A percentile compares a stretch with the other conserved stretches of the same genome.
Conservation (phyloP, 306 rosid genomes). For the Dalbergia cultrata region DNA sequence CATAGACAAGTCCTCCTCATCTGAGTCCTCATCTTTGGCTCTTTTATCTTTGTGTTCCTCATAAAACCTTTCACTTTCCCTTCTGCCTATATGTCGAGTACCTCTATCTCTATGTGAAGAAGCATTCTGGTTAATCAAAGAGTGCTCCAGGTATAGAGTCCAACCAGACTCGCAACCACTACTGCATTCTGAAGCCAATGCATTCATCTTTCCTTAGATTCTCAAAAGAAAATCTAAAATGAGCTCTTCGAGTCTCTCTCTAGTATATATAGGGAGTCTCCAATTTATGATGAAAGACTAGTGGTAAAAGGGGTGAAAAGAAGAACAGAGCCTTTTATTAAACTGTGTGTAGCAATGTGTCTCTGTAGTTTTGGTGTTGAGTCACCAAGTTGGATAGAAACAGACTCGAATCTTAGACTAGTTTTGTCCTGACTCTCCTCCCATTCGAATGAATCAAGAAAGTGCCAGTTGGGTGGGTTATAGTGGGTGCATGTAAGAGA, state of each 20-base stretch:
- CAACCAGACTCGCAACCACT: conserved; percentile 97
- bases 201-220: conserved; percentile 61
- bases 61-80: conserved; percentile 43
- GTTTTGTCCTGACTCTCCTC: conserved; percentile 62
- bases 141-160: conserved; percentile 88
- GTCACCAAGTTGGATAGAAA: conserved; percentile 32
- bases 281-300: conserved; percentile 34
- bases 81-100: conserved; percentile 10
- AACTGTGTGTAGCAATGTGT: conserved; percentile 27
- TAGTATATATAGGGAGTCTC: not conserved
- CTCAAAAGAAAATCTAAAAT: conserved; percentile 20
- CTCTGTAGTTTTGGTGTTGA: not conserved
- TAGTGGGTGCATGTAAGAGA: conserved; percentile 56
- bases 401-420: conserved; percentile 35
- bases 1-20: conserved; percentile 88
- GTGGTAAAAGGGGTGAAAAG: conserved; percentile 33
- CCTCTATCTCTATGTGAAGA: conserved; percentile 47
- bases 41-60: conserved; percentile 43
- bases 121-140: conserved; percentile 63
- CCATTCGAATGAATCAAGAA: conserved; percentile 57
- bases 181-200: conserved; percentile 75
- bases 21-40: conserved; percentile 53
- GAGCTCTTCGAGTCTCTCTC: conserved; percentile 23
- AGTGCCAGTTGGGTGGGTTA: conserved; percentile 64
- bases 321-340: not conserved